These are phyloP conservation scores for Solanum okadae DNA, from an alignment of 257 asterid genomes.

Conservation along the genomic window DNA sequence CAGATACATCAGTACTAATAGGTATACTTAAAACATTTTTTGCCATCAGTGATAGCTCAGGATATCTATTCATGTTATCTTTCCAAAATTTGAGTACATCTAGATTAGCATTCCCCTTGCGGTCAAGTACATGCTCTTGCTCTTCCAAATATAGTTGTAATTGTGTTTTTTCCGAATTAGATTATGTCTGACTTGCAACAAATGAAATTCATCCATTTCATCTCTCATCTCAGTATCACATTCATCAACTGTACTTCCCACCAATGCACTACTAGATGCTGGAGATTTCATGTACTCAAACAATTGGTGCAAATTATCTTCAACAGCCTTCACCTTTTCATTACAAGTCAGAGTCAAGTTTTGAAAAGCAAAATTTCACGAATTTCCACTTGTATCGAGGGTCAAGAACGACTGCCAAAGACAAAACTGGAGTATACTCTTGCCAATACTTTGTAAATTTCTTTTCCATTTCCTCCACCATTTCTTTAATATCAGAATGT, in stretches of 20 bases:
- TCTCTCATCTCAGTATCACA: background rate
- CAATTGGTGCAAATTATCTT: background rate
- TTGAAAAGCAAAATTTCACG: background rate
- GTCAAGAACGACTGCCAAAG: background rate
- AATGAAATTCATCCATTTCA: background rate
- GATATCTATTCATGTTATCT: background rate
- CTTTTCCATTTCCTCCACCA: background rate
- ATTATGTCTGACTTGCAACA: background rate
- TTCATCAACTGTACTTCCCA: background rate
- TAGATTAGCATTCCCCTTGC: background rate
- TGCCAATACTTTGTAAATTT: background rate
- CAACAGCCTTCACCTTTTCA: background rate
- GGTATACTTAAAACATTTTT: background rate
- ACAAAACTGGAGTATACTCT: background rate
- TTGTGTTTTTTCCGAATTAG: background rate
- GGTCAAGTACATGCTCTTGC: background rate
- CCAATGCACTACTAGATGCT: background rate
- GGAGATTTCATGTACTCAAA: background rate
- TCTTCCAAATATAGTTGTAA: background rate
- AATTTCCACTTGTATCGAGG: background rate
- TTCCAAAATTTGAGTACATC: background rate
- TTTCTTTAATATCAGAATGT: background rate
- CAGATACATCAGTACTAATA: background rate
- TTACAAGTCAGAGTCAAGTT: background rate
- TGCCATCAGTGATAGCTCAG: background rate